These are phyloP conservation scores for Spathaspora arborariae DNA, from an alignment of 805 yeast genomes.

Conservation along the genomic window DNA sequence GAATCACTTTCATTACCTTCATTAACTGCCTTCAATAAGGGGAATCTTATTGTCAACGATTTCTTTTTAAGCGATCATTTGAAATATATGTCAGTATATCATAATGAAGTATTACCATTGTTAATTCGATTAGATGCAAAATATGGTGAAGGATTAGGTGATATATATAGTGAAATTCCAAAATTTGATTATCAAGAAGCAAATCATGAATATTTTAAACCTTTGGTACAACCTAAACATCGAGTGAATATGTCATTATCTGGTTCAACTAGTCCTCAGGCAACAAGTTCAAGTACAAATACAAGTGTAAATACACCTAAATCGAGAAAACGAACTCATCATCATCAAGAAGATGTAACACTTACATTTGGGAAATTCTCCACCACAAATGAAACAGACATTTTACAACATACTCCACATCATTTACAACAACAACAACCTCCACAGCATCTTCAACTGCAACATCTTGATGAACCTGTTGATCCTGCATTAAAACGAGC, in stretches of 20 bases:
- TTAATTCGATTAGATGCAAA: constrained; percentile 23
- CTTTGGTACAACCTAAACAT: constrained; percentile 14
- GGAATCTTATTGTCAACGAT: constrained; percentile 32
- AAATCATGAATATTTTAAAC: constrained; percentile 21
- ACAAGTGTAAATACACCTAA: not conserved
- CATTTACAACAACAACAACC: constrained; percentile 6
- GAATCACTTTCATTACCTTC: constrained; percentile 29
- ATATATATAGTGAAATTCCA: constrained; percentile 28
- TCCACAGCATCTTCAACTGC: not conserved
- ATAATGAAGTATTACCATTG: constrained; percentile 32
- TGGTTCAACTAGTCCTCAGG: not conserved
- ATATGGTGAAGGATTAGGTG: constrained; percentile 27
- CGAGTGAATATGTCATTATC: not conserved
- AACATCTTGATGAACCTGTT: constrained; percentile 20
- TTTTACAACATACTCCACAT: not conserved
- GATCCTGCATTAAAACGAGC: constrained; percentile 27
- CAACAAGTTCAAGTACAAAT: not conserved
- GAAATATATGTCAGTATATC: constrained; percentile 33
- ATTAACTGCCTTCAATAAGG: constrained; percentile 25
- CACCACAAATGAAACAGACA: not conserved
- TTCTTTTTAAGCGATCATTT: constrained; percentile 33
- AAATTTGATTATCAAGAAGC: constrained; percentile 30
- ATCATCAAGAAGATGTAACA: not conserved
- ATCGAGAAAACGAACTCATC: not conserved
- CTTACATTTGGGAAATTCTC: not conserved